Evolutionary conservation across 2,329 filamentous ascomycete genomes (phyloP).

Genomic region (Orbilia ellipsospora): DNA sequence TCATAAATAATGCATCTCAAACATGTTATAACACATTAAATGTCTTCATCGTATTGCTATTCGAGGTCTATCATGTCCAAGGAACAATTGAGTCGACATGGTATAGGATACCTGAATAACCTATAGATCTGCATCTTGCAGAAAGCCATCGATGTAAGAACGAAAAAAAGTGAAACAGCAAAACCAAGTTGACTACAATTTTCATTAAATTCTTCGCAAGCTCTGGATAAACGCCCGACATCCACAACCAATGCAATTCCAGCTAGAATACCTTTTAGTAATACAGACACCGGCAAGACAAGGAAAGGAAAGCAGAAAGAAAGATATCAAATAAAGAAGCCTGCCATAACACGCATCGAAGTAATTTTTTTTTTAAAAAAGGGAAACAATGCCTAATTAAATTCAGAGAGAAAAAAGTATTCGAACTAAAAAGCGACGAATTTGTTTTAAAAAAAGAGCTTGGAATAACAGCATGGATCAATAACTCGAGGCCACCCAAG

Average conservation of each 20-base stretch:
- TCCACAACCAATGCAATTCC: constrained; percentile 45
- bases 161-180: too few relatives aligned
- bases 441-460: constrained; percentile 13
- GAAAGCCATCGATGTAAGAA: too few relatives aligned
- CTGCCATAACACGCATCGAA: neutral
- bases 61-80: too few relatives aligned
- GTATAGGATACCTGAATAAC: too few relatives aligned
- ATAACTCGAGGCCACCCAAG: neutral
- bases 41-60: too few relatives aligned
- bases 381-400: neutral
- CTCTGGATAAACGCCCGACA: constrained; percentile 19
- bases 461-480: neutral
- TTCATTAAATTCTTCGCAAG: too few relatives aligned
- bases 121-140: too few relatives aligned
- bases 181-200: too few relatives aligned
- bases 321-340: constrained; percentile 10
- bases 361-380: constrained; percentile 1
- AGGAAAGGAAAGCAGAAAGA: neutral
- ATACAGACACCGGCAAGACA: constrained; percentile 31
- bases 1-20: too few relatives aligned
- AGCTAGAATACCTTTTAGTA: constrained; percentile 46
- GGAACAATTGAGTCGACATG: too few relatives aligned
- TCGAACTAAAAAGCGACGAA: constrained; percentile 15
- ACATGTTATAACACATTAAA: too few relatives aligned
- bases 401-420: constrained; percentile 11